Evolutionary conservation across 768 basidiomycete species (phyloP).

Genomic region (Amyloporia xantha): DNA sequence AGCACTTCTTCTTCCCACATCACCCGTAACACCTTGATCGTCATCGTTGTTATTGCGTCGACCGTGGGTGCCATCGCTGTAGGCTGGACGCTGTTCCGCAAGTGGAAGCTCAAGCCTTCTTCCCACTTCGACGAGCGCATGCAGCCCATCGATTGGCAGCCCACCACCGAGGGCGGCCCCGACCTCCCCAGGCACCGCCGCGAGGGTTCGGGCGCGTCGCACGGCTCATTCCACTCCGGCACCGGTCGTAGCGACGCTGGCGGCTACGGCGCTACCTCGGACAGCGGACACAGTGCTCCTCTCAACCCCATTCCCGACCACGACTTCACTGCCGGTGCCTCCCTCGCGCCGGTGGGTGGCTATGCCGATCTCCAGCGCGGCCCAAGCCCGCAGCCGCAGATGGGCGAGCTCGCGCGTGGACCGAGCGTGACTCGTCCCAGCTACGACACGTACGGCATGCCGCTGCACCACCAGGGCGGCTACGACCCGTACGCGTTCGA

Average conservation of each 20-base stretch:
- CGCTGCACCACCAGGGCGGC: slow-evolving; percentile 54
- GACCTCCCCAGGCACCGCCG: slow-evolving; percentile 44
- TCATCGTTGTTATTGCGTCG: slow-evolving; percentile 64
- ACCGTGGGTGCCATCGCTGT: slow-evolving; percentile 63
- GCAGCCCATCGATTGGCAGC: slow-evolving; percentile 86
- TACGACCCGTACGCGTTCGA: slow-evolving; percentile 23
- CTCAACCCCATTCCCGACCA: slow-evolving; percentile 57
- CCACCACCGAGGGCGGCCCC: slow-evolving; percentile 42
- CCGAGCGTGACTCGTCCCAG: slow-evolving; percentile 40
- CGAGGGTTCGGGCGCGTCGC: slow-evolving; percentile 52
- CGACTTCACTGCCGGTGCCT: slow-evolving; percentile 65
- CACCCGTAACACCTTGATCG: slow-evolving; percentile 41
- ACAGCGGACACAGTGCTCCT: slow-evolving; percentile 25
- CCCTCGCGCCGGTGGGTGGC: slow-evolving; percentile 64
- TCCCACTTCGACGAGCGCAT: slow-evolving; percentile 77
- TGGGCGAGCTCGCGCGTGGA: slow-evolving; percentile 47
- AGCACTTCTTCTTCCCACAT: slow-evolving; percentile 33
- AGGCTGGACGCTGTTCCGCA: slow-evolving; percentile 86
- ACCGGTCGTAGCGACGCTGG: slow-evolving; percentile 26
- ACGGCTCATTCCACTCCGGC: slow-evolving; percentile 56
- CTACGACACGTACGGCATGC: slow-evolving; percentile 51
- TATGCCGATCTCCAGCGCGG: slow-evolving; percentile 81
- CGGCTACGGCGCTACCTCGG: slow-evolving; percentile 24
- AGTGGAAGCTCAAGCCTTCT: slow-evolving; percentile 85
- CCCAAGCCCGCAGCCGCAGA: slow-evolving; percentile 59